Conservation (phyloP, 108 stramenopile genomes). For the Phaeodactylum tricornutum region DNA sequence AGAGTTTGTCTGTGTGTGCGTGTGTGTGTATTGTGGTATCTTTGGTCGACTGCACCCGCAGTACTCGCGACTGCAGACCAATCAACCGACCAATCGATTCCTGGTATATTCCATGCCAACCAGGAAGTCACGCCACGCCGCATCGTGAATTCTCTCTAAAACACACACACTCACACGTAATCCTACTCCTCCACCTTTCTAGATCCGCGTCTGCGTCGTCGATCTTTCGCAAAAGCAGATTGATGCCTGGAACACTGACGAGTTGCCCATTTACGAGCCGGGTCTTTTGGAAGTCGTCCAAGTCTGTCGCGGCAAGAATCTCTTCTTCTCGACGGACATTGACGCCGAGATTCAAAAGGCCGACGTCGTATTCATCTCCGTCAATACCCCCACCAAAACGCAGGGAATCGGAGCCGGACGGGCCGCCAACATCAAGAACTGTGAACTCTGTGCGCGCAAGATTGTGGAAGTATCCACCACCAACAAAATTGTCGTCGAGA, state of each 20-base stretch:
- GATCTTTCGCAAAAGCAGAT: conserved; percentile 92
- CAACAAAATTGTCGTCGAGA: conserved; percentile 97
- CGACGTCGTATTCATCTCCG: conserved; percentile 98
- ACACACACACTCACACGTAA: conserved; percentile 1
- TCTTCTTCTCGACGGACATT: conserved; percentile 98
- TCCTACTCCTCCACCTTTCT: background rate
- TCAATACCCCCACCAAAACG: conserved; percentile 99
- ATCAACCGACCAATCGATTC: too few relatives aligned
- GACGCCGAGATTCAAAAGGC: conserved; percentile 84
- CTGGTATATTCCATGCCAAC: too few relatives aligned
- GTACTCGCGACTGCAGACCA: too few relatives aligned
- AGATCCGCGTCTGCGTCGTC: conserved; percentile 95
- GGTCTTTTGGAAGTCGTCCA: conserved; percentile 90
- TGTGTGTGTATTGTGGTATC: background rate
- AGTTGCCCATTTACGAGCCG: conserved; percentile 98
- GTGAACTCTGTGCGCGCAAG: conserved; percentile 97
- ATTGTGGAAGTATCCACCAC: conserved; percentile 89
- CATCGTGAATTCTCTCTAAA: too few relatives aligned
- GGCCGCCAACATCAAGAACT: conserved; percentile 99
- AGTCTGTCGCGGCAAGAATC: conserved; percentile 68
- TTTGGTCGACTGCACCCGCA: too few relatives aligned
- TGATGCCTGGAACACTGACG: conserved; percentile 91
- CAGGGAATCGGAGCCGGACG: conserved; percentile 97
- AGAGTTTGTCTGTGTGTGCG: background rate
- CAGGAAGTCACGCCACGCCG: too few relatives aligned